Conservation (phyloP, 805 yeast genomes). For the Wickerhamomyces chaumierensis region DNA sequence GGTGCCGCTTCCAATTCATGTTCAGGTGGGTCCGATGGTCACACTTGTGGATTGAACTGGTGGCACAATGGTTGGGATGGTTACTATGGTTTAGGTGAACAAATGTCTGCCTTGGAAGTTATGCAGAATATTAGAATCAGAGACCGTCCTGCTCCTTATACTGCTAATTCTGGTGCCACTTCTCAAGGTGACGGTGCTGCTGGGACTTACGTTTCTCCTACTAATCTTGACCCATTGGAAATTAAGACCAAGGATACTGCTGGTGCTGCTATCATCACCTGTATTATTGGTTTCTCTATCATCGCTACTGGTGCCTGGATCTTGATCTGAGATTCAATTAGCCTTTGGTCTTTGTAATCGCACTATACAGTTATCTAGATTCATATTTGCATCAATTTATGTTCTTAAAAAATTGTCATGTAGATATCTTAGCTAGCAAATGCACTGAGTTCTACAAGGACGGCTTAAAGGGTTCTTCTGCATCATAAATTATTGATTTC, state of each 20-base stretch:
- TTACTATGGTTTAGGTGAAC: conserved; percentile 66
- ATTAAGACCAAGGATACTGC: conserved; percentile 37
- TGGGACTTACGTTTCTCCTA: conserved; percentile 30
- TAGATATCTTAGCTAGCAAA: no score
- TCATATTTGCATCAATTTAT: no score
- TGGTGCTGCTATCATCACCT: conserved; percentile 60
- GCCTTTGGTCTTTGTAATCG: no score
- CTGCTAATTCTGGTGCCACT: conserved; percentile 40
- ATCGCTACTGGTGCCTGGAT: conserved; percentile 31
- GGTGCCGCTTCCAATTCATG: conserved; percentile 61
- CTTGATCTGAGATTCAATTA: conserved; percentile 21
- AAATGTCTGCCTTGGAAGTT: conserved; percentile 61
- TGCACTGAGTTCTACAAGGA: no score
- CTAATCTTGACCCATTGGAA: conserved; percentile 26
- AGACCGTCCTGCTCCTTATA: conserved; percentile 40
- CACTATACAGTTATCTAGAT: no score
- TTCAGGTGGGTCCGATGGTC: conserved; percentile 62
- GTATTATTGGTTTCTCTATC: conserved; percentile 31
- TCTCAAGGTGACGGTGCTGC: conserved; percentile 44
- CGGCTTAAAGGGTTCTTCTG: no score
- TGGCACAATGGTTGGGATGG: conserved; percentile 46
- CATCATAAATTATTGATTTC: no score
- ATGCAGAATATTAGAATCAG: conserved; percentile 37
- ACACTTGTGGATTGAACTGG: conserved; percentile 73
- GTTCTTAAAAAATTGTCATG: no score